phyloP scores from a whole-genome alignment of 2,329 filamentous ascomycete species.

The Penicillium sp. region DNA sequence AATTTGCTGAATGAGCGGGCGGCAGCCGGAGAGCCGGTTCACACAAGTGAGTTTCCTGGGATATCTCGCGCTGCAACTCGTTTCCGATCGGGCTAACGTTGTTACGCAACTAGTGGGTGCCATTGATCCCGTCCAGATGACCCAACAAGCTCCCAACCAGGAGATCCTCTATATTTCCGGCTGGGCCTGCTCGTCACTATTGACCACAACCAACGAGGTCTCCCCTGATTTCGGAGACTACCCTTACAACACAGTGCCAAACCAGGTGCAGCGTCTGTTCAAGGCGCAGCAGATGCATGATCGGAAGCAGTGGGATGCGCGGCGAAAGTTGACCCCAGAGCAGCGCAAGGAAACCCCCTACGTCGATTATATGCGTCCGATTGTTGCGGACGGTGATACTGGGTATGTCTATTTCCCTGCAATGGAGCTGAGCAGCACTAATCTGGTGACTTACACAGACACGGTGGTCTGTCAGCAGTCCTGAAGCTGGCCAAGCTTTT shows the following conservation, averaged over 20 bases:
- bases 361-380: constrained; percentile 88
- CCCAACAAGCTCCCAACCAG: constrained; percentile 93
- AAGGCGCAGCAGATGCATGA: constrained; percentile 98
- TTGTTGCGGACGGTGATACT: constrained; percentile 94
- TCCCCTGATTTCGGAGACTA: constrained; percentile 98
- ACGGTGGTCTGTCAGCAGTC: constrained; percentile 89
- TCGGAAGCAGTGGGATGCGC: constrained; percentile 86
- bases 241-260: constrained; percentile 97
- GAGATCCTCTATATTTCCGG: constrained; percentile 95
- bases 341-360: constrained; percentile 78
- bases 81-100: constrained; percentile 12
- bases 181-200: constrained; percentile 93
- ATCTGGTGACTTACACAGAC: constrained; percentile 49
- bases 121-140: constrained; percentile 99
- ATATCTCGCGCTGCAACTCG: not conserved
- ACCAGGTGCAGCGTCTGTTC: constrained; percentile 93
- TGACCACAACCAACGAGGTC: constrained; percentile 95
- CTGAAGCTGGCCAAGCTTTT: constrained; percentile 97
- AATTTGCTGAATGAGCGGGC: constrained; percentile 78
- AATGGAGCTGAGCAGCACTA: not conserved
- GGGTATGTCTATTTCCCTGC: constrained; percentile 49
- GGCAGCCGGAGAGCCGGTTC: constrained; percentile 80
- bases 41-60: constrained; percentile 68
- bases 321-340: constrained; percentile 74
- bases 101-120: constrained; percentile 71